Conservation (phyloP, 1,284 basidiomycete species). For the Malassezia nana region DNA sequence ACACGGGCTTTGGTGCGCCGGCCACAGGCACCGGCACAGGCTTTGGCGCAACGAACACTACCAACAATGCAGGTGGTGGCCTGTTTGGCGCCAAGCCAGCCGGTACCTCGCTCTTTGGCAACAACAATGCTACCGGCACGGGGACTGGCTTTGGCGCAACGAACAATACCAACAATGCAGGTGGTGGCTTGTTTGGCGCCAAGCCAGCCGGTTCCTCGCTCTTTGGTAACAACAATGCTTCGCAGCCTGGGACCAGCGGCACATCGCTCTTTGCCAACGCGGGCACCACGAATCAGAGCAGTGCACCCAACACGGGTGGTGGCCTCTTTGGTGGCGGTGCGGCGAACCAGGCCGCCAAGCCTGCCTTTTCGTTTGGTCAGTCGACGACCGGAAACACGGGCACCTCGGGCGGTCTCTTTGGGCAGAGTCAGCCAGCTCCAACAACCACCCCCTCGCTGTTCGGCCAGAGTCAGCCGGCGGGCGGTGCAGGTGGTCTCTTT, state of each 20-base stretch:
- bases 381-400: slow-evolving; percentile 17
- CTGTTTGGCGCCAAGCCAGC: slow-evolving; percentile 42
- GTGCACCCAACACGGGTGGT: slow-evolving; percentile 8
- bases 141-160: slow-evolving; percentile 5
- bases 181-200: slow-evolving; percentile 37
- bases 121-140: not conserved
- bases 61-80: slow-evolving; percentile 32
- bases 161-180: not conserved
- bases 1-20: slow-evolving; percentile 21
- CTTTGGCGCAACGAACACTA: slow-evolving; percentile 33
- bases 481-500: slow-evolving; percentile 21
- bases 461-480: slow-evolving; percentile 11
- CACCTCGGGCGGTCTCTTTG: slow-evolving; percentile 50
- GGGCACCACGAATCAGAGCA: not conserved
- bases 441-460: slow-evolving; percentile 22
- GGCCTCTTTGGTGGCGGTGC: slow-evolving; percentile 38
- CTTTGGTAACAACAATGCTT: slow-evolving; percentile 20
- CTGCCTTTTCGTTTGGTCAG: slow-evolving; percentile 38
- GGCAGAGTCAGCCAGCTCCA: slow-evolving; percentile 26
- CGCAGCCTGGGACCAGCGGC: not conserved
- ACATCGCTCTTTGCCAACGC: slow-evolving; percentile 1
- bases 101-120: slow-evolving; percentile 20
- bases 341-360: slow-evolving; percentile 25
- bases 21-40: slow-evolving; percentile 19
- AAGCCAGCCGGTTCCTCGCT: slow-evolving; percentile 42